phyloP scores from a whole-genome alignment of 148 eudicot genomes.

The Simmondsia chinensis region DNA sequence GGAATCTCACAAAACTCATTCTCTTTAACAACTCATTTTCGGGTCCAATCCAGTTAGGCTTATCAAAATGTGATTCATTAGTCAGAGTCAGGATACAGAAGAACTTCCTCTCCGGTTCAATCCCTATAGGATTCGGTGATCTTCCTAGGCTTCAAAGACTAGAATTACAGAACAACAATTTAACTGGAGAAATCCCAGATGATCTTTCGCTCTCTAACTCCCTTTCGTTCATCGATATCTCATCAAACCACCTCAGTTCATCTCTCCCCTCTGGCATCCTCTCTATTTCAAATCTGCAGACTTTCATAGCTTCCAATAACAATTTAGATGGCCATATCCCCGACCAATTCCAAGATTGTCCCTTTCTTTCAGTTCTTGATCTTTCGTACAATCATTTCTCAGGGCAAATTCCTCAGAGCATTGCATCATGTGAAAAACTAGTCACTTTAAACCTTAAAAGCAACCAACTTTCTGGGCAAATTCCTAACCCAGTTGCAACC shows the following conservation, averaged over 20 bases:
- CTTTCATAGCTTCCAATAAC: constrained; percentile 57
- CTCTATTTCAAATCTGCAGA: constrained; percentile 59
- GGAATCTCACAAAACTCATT: constrained; percentile 75
- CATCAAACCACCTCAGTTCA: constrained; percentile 51
- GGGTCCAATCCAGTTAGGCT: constrained; percentile 51
- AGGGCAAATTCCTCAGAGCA: constrained; percentile 63
- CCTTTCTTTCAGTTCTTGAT: constrained; percentile 58
- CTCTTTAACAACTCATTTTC: constrained; percentile 72
- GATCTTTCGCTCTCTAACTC: constrained; percentile 57
- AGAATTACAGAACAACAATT: constrained; percentile 61
- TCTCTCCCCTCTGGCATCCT: constrained; percentile 59
- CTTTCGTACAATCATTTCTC: constrained; percentile 57
- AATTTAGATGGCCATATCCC: constrained; percentile 65
- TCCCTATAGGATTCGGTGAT: constrained; percentile 68
- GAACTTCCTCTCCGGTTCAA: constrained; percentile 52
- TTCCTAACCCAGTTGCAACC: constrained; percentile 44
- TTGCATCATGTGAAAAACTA: constrained; percentile 66
- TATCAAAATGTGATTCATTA: constrained; percentile 54
- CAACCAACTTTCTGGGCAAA: constrained; percentile 54
- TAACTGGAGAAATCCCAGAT: constrained; percentile 62
- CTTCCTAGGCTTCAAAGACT: constrained; percentile 66
- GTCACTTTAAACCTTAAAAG: constrained; percentile 51
- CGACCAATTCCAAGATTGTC: constrained; percentile 69
- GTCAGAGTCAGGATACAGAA: constrained; percentile 77
- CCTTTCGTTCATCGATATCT: constrained; percentile 73